Base-by-base conservation (phyloP, 257 asterid species). In the Nicotiana obtusifolia region DNA sequence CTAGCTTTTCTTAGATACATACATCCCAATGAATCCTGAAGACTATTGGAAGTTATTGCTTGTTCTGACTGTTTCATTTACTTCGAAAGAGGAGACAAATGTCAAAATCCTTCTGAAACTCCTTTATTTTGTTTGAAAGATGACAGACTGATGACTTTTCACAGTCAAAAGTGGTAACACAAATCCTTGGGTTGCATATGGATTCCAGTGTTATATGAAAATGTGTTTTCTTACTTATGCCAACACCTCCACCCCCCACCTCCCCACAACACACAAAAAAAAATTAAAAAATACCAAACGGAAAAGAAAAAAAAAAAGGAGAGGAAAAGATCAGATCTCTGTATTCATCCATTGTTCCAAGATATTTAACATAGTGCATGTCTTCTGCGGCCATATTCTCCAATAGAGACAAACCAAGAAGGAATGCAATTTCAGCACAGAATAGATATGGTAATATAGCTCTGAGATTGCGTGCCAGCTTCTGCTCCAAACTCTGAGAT, bases 401-500 rank as follows among this genome's bases (percentile, higher is more conserved):
- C 33, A 10, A 22, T 11, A 22, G 15, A 11, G 17, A 61, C 67
- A 15, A 24, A 10, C 67, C 26, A 60, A 60, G 65, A 20, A 60
- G 65, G 67, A 4, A 61, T 11, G 57, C 57, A 52, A 52, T 52
- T 52, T 52, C 57, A 52, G 57, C 33, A 57, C 64, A 61, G 5
- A 61, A 61, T 22, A 61, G 31, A 61, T 24, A 61, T 61, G 33
- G 33, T 2, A 24, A 17, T 22, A 24, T 61, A 22, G 31, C 33
- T 61, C 5, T 10, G 67, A 22, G 17, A 61, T 20, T 4, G 57
- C 64, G 56, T 33, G 92, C 98, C 97, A 93, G 88, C 89, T 91
- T 92, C 84, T 76, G 87, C 84, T 84, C 88, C 88, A 93, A 84
- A 85, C 37, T 87, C 5, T 10, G 67, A 22, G 17, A 61, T 20